These are phyloP conservation scores for Candida silvatica DNA, from an alignment of 805 yeast species.

Conservation along the genomic window DNA sequence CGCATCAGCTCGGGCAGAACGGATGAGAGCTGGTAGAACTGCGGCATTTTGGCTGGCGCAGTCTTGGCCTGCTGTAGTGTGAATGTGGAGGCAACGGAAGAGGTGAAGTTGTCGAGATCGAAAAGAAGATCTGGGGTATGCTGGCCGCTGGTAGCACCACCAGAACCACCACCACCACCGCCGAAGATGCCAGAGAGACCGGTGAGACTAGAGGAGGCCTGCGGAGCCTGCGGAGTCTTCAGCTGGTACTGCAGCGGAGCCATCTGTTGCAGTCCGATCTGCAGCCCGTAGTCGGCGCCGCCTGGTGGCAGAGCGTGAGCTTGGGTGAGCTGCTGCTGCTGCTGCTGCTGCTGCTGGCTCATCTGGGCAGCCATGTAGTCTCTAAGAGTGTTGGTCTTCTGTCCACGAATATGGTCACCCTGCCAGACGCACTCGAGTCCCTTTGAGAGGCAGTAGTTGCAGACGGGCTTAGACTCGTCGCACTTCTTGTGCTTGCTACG, in stretches of 20 bases:
- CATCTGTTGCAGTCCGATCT: too few relatives aligned
- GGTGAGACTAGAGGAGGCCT: too few relatives aligned
- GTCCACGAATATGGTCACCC: not conserved
- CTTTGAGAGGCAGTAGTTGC: constrained; percentile 34
- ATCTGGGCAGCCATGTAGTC: not conserved
- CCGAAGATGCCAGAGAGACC: not conserved
- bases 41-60: too few relatives aligned
- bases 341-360: too few relatives aligned
- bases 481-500: constrained; percentile 46
- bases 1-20: not conserved
- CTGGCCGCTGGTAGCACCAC: not conserved
- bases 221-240: too few relatives aligned
- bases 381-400: not conserved
- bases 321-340: too few relatives aligned
- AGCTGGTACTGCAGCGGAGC: too few relatives aligned
- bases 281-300: too few relatives aligned
- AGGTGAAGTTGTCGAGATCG: not conserved
- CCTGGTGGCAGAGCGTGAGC: too few relatives aligned
- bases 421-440: constrained; percentile 29
- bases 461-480: constrained; percentile 46
- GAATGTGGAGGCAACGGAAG: not conserved
- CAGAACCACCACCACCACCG: not conserved
- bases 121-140: too few relatives aligned
- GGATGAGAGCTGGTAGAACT: not conserved
- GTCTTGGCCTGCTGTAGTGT: too few relatives aligned